A percentile compares a stretch with the other conserved stretches of the same genome.
These are phyloP conservation scores for Exserohilum rostratum DNA, from an alignment of 2,329 filamentous ascomycete species.

Conservation along the genomic window DNA sequence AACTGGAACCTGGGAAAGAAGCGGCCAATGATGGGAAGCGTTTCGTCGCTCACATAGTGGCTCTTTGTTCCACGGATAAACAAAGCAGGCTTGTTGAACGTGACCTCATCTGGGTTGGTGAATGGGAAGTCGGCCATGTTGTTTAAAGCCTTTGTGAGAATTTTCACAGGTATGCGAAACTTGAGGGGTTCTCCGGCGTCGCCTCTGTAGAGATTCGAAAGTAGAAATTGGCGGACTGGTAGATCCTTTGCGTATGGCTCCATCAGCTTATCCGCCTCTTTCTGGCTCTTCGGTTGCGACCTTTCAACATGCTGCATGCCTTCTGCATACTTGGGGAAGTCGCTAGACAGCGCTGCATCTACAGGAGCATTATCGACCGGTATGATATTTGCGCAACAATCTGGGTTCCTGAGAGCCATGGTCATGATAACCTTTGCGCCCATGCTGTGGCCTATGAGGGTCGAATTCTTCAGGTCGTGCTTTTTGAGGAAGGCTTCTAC, in stretches of 20 bases:
- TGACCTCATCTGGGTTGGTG: constrained; percentile 68
- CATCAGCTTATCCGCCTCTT: constrained; percentile 81
- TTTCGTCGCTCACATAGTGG: constrained; percentile 80
- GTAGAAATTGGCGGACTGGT: constrained; percentile 84
- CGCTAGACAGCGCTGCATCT: constrained; percentile 73
- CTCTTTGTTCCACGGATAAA: constrained; percentile 80
- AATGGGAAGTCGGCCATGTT: constrained; percentile 90
- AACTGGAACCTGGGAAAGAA: constrained; percentile 82
- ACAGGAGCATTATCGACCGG: constrained; percentile 92
- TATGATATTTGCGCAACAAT: constrained; percentile 72
- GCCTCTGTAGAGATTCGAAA: constrained; percentile 77
- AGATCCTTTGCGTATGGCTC: constrained; percentile 74
- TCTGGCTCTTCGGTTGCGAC: constrained; percentile 68
- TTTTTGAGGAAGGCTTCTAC: constrained; percentile 77
- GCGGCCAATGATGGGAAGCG: constrained; percentile 75
- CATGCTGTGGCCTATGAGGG: constrained; percentile 94
- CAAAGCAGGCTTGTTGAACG: constrained; percentile 78
- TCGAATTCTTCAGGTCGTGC: constrained; percentile 71
- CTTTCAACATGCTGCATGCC: constrained; percentile 84
- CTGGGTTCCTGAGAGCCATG: constrained; percentile 73
- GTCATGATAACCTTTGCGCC: constrained; percentile 94
- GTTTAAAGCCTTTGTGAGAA: constrained; percentile 70
- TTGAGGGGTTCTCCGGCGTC: constrained; percentile 62
- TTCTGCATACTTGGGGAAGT: constrained; percentile 80
- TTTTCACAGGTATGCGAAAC: constrained; percentile 80